A percentile compares a stretch with the other conserved stretches of the same genome.
Evolutionary conservation across 2,329 filamentous ascomycete species (phyloP).

Genomic region (Coleophoma cylindrospora): DNA sequence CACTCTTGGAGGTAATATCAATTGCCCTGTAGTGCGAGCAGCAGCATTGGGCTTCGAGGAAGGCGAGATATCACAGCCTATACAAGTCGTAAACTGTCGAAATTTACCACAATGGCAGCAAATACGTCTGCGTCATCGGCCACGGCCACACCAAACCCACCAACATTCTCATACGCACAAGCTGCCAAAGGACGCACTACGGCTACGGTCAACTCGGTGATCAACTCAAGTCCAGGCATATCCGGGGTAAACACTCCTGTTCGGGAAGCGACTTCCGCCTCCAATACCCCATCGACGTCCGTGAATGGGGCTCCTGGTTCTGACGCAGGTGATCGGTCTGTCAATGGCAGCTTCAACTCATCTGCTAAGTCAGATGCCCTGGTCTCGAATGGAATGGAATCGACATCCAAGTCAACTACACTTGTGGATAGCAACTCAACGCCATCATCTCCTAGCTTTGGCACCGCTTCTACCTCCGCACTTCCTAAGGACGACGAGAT

Average conservation of each 20-base stretch:
- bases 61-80: background rate
- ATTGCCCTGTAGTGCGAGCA: conserved; percentile 11
- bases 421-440: conserved; percentile 28
- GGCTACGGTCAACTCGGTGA: conserved; percentile 16
- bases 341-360: conserved; percentile 17
- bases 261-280: conserved; percentile 20
- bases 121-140: conserved; percentile 27
- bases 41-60: conserved; percentile 7
- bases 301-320: conserved; percentile 9
- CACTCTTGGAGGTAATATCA: conserved; percentile 22
- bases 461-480: conserved; percentile 43
- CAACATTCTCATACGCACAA: conserved; percentile 88
- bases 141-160: conserved; percentile 31
- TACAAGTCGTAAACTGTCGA: conserved; percentile 2
- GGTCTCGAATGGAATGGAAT: conserved; percentile 7
- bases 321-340: conserved; percentile 18
- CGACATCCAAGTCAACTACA: conserved; percentile 15
- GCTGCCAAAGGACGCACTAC: conserved; percentile 72
- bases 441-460: conserved; percentile 48
- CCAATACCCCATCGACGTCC: conserved; percentile 18
- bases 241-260: conserved; percentile 25
- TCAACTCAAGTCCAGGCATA: conserved; percentile 22
- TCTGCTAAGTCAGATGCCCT: conserved; percentile 12
- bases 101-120: conserved; percentile 35
- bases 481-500: conserved; percentile 54